These are phyloP conservation scores for Hirschfeldia incana DNA, from an alignment of 345 rosid genomes.

Conservation along the genomic window DNA sequence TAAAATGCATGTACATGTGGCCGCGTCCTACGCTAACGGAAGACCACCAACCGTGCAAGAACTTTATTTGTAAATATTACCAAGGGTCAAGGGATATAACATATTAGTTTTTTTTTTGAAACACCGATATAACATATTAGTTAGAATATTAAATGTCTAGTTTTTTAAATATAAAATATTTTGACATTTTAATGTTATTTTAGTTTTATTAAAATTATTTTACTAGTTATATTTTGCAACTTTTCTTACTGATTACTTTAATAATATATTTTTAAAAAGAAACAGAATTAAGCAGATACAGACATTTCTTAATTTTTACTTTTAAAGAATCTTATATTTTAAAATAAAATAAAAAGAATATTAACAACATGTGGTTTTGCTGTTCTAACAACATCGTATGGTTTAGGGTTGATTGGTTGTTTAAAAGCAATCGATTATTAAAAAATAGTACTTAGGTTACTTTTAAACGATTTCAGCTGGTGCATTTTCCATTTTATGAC, in stretches of 20 bases:
- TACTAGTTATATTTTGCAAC: too few species aligned
- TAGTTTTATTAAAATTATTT: too few species aligned
- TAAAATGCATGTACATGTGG: neutral
- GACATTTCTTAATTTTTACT: too few species aligned
- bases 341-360: too few species aligned
- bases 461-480: neutral
- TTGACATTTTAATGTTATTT: too few species aligned
- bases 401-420: neutral
- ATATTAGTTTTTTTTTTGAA: neutral
- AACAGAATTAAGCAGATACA: too few species aligned
- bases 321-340: too few species aligned
- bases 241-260: too few species aligned
- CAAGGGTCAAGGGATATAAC: neutral
- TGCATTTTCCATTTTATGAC: neutral
- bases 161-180: too few species aligned
- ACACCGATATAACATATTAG: too few species aligned
- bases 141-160: too few species aligned
- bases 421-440: neutral
- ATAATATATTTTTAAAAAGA: too few species aligned
- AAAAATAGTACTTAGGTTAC: neutral
- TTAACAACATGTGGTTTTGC: neutral
- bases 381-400: neutral
- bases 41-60: neutral
- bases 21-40: constrained; percentile 18
- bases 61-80: neutral